Evolutionary conservation across 257 asterid genomes (phyloP).

Genomic region (Plectranthus barbatus): DNA sequence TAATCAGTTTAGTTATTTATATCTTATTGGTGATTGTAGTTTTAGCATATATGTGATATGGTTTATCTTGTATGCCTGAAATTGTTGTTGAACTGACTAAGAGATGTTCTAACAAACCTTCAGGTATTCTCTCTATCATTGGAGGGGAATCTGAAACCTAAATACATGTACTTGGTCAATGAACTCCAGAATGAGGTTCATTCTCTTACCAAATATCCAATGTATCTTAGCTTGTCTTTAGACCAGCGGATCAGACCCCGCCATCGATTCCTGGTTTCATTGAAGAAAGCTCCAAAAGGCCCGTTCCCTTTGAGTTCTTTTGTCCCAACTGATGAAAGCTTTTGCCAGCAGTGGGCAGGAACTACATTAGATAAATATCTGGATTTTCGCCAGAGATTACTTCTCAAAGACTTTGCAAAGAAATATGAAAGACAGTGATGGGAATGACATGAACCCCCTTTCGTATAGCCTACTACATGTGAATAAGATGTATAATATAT

Average conservation of each 20-base stretch:
- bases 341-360: conserved; percentile 96
- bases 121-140: conserved; percentile 88
- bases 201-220: conserved; percentile 79
- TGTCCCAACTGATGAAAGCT: conserved; percentile 83
- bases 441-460: background rate
- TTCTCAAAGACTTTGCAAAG: conserved; percentile 72
- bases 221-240: conserved; percentile 76
- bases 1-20: background rate
- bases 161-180: conserved; percentile 79
- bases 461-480: conserved; percentile 1
- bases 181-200: conserved; percentile 85
- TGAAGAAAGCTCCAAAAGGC: conserved; percentile 89
- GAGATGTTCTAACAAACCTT: conserved; percentile 9
- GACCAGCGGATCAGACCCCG: conserved; percentile 97
- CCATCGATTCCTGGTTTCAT: conserved; percentile 74
- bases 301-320: conserved; percentile 91
- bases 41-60: background rate
- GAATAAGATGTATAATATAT: background rate
- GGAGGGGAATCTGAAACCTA: conserved; percentile 85
- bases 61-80: background rate
- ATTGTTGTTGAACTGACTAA: background rate
- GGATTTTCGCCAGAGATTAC: conserved; percentile 75
- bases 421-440: conserved; percentile 57
- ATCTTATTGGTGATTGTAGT: background rate
- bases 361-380: conserved; percentile 80